Conservation (phyloP, 202 grass and related monocot species). For the Musa balbisiana region DNA sequence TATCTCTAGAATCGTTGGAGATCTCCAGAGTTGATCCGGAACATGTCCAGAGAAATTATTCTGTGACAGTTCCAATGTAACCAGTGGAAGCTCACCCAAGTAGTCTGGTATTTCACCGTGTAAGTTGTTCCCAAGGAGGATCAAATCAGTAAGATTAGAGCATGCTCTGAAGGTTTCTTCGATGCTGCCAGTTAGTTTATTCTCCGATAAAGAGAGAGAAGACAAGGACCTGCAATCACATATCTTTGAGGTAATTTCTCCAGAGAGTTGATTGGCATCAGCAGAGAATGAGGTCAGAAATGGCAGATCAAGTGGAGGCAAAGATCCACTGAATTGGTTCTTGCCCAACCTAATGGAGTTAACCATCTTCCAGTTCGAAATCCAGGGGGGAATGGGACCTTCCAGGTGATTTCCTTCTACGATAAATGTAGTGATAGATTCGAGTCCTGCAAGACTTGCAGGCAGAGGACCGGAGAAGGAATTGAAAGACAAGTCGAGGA, state of each 20-base stretch:
- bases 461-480: constrained; percentile 56
- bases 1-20: constrained; percentile 63
- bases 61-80: constrained; percentile 64
- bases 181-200: constrained; percentile 62
- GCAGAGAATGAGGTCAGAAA: constrained; percentile 62
- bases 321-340: constrained; percentile 58
- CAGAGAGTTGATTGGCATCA: constrained; percentile 67
- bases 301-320: constrained; percentile 48
- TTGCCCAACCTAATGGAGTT: constrained; percentile 51
- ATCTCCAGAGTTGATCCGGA: constrained; percentile 55
- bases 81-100: constrained; percentile 61
- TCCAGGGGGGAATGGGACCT: constrained; percentile 71
- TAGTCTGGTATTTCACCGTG: constrained; percentile 70
- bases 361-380: constrained; percentile 53
- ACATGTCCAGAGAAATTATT: constrained; percentile 74
- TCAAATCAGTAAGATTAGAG: constrained; percentile 64
- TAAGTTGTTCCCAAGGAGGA: constrained; percentile 66
- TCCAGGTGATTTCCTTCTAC: constrained; percentile 68
- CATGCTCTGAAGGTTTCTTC: constrained; percentile 55
- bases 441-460: constrained; percentile 47
- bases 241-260: constrained; percentile 48
- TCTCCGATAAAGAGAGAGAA: constrained; percentile 54
- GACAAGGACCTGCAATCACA: constrained; percentile 60
- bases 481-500: constrained; percentile 62
- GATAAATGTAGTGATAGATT: constrained; percentile 47